A percentile compares a stretch with the other conserved stretches of the same genome.
These are phyloP conservation scores for Elongisporangium senticosum DNA, from an alignment of 352 stramenopile species.

Conservation along the genomic window DNA sequence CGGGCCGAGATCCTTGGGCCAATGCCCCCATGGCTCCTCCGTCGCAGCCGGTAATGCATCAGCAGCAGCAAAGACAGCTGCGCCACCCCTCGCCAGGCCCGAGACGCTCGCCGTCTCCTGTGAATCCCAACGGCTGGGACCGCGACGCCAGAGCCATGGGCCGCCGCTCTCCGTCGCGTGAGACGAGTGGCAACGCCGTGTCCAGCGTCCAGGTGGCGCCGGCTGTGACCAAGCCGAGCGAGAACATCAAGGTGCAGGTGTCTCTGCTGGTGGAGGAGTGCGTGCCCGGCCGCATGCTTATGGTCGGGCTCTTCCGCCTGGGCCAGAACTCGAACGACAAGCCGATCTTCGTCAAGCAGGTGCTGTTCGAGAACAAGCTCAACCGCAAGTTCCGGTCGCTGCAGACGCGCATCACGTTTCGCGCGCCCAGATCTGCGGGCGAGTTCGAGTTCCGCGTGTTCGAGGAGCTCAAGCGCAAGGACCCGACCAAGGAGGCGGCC, in stretches of 20 bases:
- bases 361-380: slow-evolving; percentile 76
- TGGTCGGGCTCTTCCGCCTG: slow-evolving; percentile 73
- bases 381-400: slow-evolving; percentile 54
- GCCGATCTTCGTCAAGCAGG: slow-evolving; percentile 81
- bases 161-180: not conserved
- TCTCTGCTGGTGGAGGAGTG: slow-evolving; percentile 58
- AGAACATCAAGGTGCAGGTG: slow-evolving; percentile 76
- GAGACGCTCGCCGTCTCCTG: not conserved
- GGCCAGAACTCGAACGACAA: slow-evolving; percentile 74
- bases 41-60: slow-evolving; percentile 7
- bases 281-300: slow-evolving; percentile 43
- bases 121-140: slow-evolving; percentile 2
- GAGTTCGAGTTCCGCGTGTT: slow-evolving; percentile 85
- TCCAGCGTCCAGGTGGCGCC: slow-evolving; percentile 35
- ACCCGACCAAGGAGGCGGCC: slow-evolving; percentile 14
- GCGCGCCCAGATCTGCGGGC: slow-evolving; percentile 63
- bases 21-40: slow-evolving; percentile 12
- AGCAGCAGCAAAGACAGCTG: not conserved
- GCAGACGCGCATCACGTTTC: slow-evolving; percentile 80
- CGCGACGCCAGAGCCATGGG: not conserved
- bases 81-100: not conserved
- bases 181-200: not conserved
- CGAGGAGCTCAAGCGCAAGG: slow-evolving; percentile 50
- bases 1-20: not conserved
- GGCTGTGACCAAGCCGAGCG: slow-evolving; percentile 64